Percentiles rank a stretch among this genome's conserved stretches.
phyloP scores from a whole-genome alignment of 2,329 filamentous ascomycete species.

The Talaromyces sp. region DNA sequence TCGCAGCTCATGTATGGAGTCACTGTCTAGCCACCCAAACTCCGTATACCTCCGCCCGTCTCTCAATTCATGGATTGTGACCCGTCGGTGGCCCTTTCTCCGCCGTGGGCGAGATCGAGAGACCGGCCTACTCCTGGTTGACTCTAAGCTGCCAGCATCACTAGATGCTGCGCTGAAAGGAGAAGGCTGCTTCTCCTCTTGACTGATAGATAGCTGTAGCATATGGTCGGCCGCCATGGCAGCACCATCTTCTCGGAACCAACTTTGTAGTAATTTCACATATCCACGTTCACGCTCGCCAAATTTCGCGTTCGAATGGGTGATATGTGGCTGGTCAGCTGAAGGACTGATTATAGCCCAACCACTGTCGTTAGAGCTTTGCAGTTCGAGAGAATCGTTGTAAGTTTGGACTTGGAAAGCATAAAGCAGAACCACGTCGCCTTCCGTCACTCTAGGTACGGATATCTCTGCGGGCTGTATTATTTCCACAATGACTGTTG shows the following conservation, averaged over 20 bases:
- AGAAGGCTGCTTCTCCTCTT: slow-evolving; percentile 28
- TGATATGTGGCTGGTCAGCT: slow-evolving; percentile 31
- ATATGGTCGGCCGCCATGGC: slow-evolving; percentile 37
- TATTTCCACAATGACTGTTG: slow-evolving; percentile 41
- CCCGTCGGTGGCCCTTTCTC: slow-evolving; percentile 32
- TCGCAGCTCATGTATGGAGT: slow-evolving; percentile 43
- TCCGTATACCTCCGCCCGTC: slow-evolving; percentile 45
- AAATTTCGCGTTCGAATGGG: slow-evolving; percentile 43
- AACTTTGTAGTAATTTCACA: slow-evolving; percentile 38
- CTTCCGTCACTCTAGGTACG: slow-evolving; percentile 39
- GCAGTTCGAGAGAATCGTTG: slow-evolving; percentile 41
- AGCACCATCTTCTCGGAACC: slow-evolving; percentile 42
- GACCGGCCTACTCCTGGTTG: slow-evolving; percentile 19
- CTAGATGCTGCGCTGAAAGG: slow-evolving; percentile 30
- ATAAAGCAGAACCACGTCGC: slow-evolving; percentile 46
- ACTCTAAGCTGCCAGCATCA: slow-evolving; percentile 35
- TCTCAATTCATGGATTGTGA: slow-evolving; percentile 45
- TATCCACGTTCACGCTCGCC: slow-evolving; percentile 38
- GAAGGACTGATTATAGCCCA: slow-evolving; percentile 47
- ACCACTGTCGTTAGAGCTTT: slow-evolving; percentile 44
- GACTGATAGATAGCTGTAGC: slow-evolving; percentile 36
- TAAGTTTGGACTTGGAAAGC: slow-evolving; percentile 47
- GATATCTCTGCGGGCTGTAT: slow-evolving; percentile 41
- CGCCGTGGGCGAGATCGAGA: slow-evolving; percentile 32
- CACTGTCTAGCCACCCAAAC: slow-evolving; percentile 37